phyloP scores from a whole-genome alignment of 163 green algal genomes.

The Scenedesmus sp. region DNA sequence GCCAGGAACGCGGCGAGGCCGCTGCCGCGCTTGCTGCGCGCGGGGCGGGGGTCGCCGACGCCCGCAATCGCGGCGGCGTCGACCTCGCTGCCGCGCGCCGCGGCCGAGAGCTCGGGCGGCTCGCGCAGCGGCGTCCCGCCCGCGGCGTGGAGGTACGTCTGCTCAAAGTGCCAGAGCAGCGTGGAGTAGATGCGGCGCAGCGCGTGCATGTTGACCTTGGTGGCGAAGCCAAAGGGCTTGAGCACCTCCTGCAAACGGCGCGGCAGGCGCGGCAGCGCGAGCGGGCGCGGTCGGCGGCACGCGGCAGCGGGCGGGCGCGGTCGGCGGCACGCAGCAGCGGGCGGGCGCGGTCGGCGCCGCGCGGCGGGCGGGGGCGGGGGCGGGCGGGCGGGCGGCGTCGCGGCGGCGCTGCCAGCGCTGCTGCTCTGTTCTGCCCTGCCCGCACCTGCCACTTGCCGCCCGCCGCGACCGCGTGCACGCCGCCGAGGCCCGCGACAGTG shows the following conservation, averaged over 20 bases:
- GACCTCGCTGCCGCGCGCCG: neutral
- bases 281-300: too few species aligned
- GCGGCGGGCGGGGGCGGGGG: too few species aligned
- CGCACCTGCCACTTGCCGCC: slow-evolving; percentile 35
- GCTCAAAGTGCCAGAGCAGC: slow-evolving; percentile 39
- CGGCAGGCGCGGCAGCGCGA: too few species aligned
- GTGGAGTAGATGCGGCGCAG: slow-evolving; percentile 36
- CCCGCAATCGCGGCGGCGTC: slow-evolving; percentile 4
- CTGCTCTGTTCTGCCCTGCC: too few species aligned
- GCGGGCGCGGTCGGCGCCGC: too few species aligned
- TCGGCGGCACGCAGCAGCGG: too few species aligned
- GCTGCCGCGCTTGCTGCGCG: slow-evolving; percentile 6
- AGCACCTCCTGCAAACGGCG: slow-evolving; percentile 39
- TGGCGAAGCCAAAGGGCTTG: slow-evolving; percentile 10
- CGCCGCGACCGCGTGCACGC: neutral
- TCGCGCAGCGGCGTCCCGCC: slow-evolving; percentile 20
- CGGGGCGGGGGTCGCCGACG: neutral
- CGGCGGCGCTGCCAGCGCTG: too few species aligned
- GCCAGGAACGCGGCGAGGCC: slow-evolving; percentile 32
- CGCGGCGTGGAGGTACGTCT: slow-evolving; percentile 27
- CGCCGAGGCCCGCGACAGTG: neutral
- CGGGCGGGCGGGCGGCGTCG: too few species aligned
- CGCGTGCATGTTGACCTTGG: slow-evolving; percentile 27
- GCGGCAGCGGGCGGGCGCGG: too few species aligned
- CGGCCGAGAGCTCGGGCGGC: slow-evolving; percentile 21